Evolutionary conservation across 257 asterid species (phyloP).

Genomic region (Nicotiana tabacum): DNA sequence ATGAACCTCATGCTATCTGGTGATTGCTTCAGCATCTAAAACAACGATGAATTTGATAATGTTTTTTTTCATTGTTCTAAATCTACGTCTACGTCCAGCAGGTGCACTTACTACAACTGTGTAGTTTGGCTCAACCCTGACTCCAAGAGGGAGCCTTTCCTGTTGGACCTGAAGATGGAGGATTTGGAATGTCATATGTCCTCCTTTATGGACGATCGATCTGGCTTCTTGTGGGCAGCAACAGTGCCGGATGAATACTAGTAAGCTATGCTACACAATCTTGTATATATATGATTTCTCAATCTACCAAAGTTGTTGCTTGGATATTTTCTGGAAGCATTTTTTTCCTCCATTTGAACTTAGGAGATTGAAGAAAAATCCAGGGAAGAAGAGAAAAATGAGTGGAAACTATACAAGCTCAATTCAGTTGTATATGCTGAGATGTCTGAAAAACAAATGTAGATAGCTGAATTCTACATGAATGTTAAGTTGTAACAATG

Average conservation of each 20-base stretch:
- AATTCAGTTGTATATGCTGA: no score
- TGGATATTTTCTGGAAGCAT: not conserved
- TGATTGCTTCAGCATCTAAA: not conserved
- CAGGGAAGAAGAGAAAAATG: not conserved
- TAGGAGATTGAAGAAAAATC: not conserved
- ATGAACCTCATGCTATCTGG: not conserved
- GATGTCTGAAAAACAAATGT: no score
- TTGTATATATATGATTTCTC: no score
- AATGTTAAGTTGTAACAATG: not conserved
- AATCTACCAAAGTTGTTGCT: not conserved
- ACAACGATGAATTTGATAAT: no score
- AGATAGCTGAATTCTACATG: not conserved
- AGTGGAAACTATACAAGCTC: no score
- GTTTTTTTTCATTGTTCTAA: no score
- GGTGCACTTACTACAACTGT: no score
- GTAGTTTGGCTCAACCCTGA: conserved; percentile 7
- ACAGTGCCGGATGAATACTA: no score
- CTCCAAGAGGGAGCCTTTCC: no score
- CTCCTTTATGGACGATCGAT: conserved; percentile 52
- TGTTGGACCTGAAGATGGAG: conserved; percentile 44
- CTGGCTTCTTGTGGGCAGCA: conserved; percentile 46
- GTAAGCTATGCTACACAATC: no score
- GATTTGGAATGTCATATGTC: conserved; percentile 74
- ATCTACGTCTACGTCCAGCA: no score
- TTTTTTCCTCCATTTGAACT: not conserved